These are phyloP conservation scores for Triticum dicoccoides DNA, from an alignment of 176 grass and related monocot species.

Conservation along the genomic window DNA sequence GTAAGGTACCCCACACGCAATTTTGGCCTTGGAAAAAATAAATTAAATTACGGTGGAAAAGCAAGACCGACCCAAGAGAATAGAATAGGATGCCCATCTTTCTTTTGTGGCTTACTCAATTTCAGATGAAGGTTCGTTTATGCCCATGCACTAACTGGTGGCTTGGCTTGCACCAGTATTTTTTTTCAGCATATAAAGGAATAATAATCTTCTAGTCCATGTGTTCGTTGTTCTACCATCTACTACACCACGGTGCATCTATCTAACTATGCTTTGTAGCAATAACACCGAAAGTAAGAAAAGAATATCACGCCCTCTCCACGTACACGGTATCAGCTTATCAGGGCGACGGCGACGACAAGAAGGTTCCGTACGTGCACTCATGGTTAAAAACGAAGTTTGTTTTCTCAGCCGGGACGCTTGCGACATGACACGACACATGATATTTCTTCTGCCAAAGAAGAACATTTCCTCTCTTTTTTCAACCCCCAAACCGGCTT, in stretches of 20 bases:
- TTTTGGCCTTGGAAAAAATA: not conserved
- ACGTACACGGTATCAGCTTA: not conserved
- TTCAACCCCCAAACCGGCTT: constrained; percentile 13
- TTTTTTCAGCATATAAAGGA: not conserved
- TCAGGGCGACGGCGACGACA: not conserved
- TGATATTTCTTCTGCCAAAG: not conserved
- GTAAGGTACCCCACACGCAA: constrained; percentile 8
- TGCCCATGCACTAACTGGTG: constrained; percentile 5
- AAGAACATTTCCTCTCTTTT: not conserved
- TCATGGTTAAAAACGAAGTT: not conserved
- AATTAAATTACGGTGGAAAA: not conserved
- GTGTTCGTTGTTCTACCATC: not conserved
- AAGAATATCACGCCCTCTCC: not conserved
- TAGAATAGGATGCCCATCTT: constrained; percentile 45
- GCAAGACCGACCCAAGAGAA: constrained; percentile 19
- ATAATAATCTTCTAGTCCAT: not conserved
- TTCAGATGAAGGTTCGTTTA: constrained; percentile 43
- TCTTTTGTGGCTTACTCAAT: constrained; percentile 32
- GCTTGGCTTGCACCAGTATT: not conserved
- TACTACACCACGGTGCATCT: not conserved
- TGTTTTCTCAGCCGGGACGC: not conserved
- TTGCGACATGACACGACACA: not conserved
- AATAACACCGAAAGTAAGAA: not conserved
- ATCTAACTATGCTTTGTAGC: not conserved
- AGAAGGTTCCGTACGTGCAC: not conserved